Evolutionary conservation across 768 basidiomycete genomes (phyloP).

Genomic region (Amanita jacksonii): DNA sequence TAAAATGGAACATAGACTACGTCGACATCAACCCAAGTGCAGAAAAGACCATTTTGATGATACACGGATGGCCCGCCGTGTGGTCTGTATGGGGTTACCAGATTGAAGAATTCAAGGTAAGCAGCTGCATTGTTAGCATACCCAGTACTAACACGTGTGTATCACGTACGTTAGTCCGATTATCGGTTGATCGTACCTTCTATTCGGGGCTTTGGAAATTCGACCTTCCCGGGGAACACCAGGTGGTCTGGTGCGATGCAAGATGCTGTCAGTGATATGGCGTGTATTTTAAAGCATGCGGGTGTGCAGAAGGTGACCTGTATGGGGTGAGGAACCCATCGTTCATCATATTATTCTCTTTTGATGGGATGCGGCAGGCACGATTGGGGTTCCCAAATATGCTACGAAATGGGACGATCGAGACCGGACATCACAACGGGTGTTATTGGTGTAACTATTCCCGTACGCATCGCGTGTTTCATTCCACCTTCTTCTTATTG

Average conservation of each 20-base stretch:
- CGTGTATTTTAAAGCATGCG: conserved; percentile 49
- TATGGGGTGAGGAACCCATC: conserved; percentile 47
- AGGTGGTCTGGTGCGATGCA: conserved; percentile 47
- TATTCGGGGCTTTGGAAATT: conserved; percentile 62
- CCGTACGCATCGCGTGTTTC: conserved; percentile 31
- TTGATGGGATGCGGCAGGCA: conserved; percentile 31
- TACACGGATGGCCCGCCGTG: conserved; percentile 73
- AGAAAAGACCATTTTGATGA: conserved; percentile 47
- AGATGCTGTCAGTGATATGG: conserved; percentile 54
- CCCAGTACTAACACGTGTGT: too few species aligned
- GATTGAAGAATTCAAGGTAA: conserved; percentile 55
- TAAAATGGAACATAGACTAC: conserved; percentile 51
- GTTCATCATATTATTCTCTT: background rate
- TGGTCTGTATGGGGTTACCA: conserved; percentile 73
- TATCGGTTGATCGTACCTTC: conserved; percentile 57
- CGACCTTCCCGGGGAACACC: conserved; percentile 55
- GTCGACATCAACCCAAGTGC: conserved; percentile 51
- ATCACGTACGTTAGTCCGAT: conserved; percentile 30
- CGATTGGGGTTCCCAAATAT: conserved; percentile 65
- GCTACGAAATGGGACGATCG: conserved; percentile 60
- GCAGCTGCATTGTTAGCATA: background rate
- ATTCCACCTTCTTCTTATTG: background rate
- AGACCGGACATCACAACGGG: conserved; percentile 55
- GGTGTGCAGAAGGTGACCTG: conserved; percentile 41
- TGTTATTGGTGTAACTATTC: conserved; percentile 49